Conservation (phyloP, 495 filamentous ascomycete species). For the Alectoria sarmentosa region DNA sequence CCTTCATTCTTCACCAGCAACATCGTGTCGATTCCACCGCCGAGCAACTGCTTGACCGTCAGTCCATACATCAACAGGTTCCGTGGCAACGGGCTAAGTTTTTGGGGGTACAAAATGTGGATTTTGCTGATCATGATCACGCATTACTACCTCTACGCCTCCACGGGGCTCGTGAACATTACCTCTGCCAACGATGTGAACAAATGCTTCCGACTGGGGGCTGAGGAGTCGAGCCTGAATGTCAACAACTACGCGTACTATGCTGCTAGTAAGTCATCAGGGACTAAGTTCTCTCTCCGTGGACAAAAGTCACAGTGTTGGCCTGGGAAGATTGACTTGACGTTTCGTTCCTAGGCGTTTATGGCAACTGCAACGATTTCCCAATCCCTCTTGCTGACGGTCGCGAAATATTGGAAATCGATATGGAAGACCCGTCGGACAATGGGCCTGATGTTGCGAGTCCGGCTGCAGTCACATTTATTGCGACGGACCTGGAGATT, state of each 20-base stretch:
- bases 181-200: not conserved
- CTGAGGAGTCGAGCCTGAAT: not conserved
- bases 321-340: not conserved
- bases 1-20: not conserved
- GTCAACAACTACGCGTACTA: not conserved
- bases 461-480: not conserved
- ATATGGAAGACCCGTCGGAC: not conserved
- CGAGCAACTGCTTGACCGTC: not conserved
- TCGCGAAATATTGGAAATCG: not conserved
- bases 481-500: not conserved
- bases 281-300: no score
- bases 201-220: not conserved
- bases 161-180: not conserved
- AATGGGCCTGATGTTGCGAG: not conserved
- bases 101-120: not conserved
- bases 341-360: not conserved
- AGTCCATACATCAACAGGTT: not conserved
- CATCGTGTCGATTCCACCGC: not conserved
- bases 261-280: conserved; percentile 1
- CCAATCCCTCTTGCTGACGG: not conserved
- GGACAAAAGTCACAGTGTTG: not conserved
- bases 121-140: not conserved
- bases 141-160: not conserved
- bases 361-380: not conserved
- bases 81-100: not conserved